Evolutionary conservation across 305 asterid genomes (phyloP).

Genomic region (Plantago coronopus): DNA sequence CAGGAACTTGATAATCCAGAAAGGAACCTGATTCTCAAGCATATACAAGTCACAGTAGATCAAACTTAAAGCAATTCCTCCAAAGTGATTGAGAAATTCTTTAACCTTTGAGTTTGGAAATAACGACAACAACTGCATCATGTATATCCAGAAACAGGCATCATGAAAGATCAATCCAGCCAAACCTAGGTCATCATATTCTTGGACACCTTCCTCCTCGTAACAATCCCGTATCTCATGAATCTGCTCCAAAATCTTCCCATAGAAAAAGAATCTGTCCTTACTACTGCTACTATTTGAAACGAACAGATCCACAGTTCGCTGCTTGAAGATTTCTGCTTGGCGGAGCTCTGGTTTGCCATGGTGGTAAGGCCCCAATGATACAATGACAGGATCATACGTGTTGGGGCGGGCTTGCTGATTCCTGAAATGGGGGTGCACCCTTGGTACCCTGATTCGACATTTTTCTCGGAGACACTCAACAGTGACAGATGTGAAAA

Average conservation of each 20-base stretch:
- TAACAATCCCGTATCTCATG: neutral
- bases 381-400: neutral
- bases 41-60: neutral
- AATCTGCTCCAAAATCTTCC: neutral
- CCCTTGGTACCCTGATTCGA: too few species aligned
- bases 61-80: too few species aligned
- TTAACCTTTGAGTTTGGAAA: too few species aligned
- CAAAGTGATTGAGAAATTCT: too few species aligned
- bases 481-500: too few species aligned
- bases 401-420: neutral
- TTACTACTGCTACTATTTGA: neutral
- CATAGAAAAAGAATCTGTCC: neutral
- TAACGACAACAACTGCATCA: too few species aligned
- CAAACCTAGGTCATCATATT: neutral
- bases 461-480: too few species aligned
- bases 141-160: conserved; percentile 6
- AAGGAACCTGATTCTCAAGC: neutral
- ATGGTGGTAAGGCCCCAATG: conserved; percentile 1
- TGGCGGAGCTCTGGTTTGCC: neutral
- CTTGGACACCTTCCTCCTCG: neutral
- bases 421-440: neutral
- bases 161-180: conserved; percentile 9
- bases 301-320: too few species aligned
- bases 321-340: neutral
- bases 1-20: neutral